Evolutionary conservation across 1,139 yeast genomes (phyloP), one percentile per base, ranked within the genome.

Genomic region (Insectozyma bohioensis): DNA sequence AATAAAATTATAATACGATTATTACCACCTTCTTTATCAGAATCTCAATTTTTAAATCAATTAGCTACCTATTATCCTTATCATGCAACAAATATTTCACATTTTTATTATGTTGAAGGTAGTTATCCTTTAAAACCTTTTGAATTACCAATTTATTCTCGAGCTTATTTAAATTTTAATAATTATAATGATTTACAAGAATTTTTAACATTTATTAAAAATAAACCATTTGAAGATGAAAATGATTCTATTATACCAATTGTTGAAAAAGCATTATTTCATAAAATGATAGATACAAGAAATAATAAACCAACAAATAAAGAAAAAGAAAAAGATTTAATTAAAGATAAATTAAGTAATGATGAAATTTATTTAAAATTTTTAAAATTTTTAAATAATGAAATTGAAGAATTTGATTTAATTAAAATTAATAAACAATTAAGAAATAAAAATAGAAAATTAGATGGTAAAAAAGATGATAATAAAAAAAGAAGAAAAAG

Each of bases 161-260:
- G 66, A 30, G 61, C 61, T 5, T 61, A 61, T 37, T 20, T 60
- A 6, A 39, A 40, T n/a, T 55, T 61, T 34, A 43, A 43, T 16
- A 42, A 42, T 22, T 41, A 39, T 21, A 26, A 13, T 3, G 40
- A 35, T 12, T 29, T 48, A 9, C 42, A 38, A 8, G 44, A 37
- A 27, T 56, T 60, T 26, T 25, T 39, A 6, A 24, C 34, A 4
- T 41, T 38, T 16, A 27, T 57, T 5, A 36, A 39, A 20, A 56
- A 52, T 4, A 50, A 48, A 35, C 37, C 59, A 5, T 58, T 60
- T 35, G 56, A 50, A 12, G 43, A 43, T 14, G 48, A 45, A 4
- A 38, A 42, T 8, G 63, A 58, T 24, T 46, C 47, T 6, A 44
- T 55, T 24, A 43, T 54, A 11, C 66, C 66, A 0, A 33, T 43